These are phyloP conservation scores for Fomitopsis serialis DNA, from an alignment of 768 basidiomycete species.

Conservation along the genomic window DNA sequence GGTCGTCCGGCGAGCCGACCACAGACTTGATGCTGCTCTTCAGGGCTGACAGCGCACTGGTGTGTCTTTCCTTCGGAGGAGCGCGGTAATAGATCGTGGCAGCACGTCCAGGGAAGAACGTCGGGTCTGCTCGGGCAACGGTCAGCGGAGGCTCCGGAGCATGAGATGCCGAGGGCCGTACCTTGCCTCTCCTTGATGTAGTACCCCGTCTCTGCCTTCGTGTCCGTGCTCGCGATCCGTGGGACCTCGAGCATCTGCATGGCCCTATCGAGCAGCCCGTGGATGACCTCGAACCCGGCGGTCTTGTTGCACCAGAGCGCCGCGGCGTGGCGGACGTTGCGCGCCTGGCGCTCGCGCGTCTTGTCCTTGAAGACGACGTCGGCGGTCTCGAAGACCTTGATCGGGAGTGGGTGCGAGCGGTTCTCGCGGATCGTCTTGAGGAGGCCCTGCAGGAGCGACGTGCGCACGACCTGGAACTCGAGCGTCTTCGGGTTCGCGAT, in stretches of 20 bases:
- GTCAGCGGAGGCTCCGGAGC: background rate
- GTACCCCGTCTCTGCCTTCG: slow-evolving; percentile 67
- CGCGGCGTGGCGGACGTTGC: slow-evolving; percentile 83
- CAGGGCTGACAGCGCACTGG: slow-evolving; percentile 25
- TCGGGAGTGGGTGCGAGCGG: slow-evolving; percentile 85
- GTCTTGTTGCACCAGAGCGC: slow-evolving; percentile 96
- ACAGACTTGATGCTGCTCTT: slow-evolving; percentile 42
- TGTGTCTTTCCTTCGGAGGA: slow-evolving; percentile 29
- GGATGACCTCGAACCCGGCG: slow-evolving; percentile 94
- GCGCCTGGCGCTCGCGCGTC: slow-evolving; percentile 71
- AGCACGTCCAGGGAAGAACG: slow-evolving; percentile 93
- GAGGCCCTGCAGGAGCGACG: slow-evolving; percentile 90
- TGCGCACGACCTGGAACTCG: slow-evolving; percentile 97
- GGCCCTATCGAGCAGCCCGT: slow-evolving; percentile 88
- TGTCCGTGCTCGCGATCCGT: slow-evolving; percentile 55
- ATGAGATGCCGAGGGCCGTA: slow-evolving; percentile 31
- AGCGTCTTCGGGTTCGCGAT: slow-evolving; percentile 97
- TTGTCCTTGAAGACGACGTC: slow-evolving; percentile 91
- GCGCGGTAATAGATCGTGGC: slow-evolving; percentile 88
- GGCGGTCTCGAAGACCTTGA: slow-evolving; percentile 90
- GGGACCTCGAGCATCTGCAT: slow-evolving; percentile 97
- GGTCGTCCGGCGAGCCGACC: slow-evolving; percentile 45
- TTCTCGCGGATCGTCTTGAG: slow-evolving; percentile 98
- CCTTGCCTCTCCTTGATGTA: slow-evolving; percentile 86
- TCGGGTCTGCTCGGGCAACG: slow-evolving; percentile 55